Conservation (phyloP, 257 asterid species). For the Thymus mandschuricus region DNA sequence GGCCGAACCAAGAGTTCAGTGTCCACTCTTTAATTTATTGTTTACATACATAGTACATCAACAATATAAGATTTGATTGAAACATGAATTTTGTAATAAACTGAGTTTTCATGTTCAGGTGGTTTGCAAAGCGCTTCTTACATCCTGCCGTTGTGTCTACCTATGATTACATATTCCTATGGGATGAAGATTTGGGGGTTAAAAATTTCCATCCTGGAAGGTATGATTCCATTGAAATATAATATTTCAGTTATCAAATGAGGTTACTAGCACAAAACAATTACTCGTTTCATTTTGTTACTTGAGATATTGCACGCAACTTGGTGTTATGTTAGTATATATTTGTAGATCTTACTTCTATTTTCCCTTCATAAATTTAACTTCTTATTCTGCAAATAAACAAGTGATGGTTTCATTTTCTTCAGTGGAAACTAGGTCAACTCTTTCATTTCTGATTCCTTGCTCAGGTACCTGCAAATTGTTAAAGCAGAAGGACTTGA, state of each 20-base stretch:
- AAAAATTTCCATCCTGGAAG: conserved; percentile 86
- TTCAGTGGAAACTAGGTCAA: neutral
- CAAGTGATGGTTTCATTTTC: neutral
- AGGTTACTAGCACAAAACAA: neutral
- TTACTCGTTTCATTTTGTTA: neutral
- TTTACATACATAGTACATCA: neutral
- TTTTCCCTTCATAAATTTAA: neutral
- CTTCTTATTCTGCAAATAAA: neutral
- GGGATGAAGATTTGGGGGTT: conserved; percentile 99
- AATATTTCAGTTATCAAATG: neutral
- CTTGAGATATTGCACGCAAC: neutral
- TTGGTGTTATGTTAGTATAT: neutral
- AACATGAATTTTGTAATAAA: neutral
- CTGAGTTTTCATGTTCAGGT: conserved; percentile 54
- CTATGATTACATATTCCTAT: conserved; percentile 90
- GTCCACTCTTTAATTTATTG: neutral
- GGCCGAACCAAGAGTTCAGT: neutral
- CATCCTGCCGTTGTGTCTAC: conserved; percentile 84
- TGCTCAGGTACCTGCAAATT: conserved; percentile 71
- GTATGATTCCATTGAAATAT: conserved; percentile 38
- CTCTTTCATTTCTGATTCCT: conserved; percentile 14
- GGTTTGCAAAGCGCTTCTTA: conserved; percentile 96
- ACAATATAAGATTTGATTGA: conserved; percentile 7
- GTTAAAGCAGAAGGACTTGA: conserved; percentile 84
- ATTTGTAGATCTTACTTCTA: neutral